Percentiles rank a stretch among this genome's conserved stretches.
Evolutionary conservation across 2,329 filamentous ascomycete genomes (phyloP).

Genomic region (Pyrenophora teres): DNA sequence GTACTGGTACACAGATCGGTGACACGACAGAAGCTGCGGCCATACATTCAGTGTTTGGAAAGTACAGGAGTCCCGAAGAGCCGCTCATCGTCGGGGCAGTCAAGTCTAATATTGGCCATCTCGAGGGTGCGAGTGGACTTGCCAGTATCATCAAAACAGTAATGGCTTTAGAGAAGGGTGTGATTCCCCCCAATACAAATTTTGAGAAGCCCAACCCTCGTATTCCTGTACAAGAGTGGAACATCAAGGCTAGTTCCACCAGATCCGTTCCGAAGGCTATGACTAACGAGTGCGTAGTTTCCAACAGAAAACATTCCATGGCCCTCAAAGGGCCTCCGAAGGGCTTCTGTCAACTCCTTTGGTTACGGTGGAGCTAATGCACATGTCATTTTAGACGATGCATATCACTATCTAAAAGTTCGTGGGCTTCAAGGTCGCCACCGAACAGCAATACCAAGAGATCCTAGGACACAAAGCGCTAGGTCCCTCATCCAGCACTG

Average conservation of each 20-base stretch:
- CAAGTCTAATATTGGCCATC: constrained; percentile 44
- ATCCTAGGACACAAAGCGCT: too few species aligned
- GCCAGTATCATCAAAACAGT: constrained; percentile 46
- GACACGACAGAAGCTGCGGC: constrained; percentile 29
- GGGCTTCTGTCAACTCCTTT: constrained; percentile 30
- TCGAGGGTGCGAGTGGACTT: constrained; percentile 46
- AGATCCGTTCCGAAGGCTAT: constrained; percentile 27
- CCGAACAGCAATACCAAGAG: too few species aligned
- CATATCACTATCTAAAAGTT: constrained; percentile 7
- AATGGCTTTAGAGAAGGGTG: constrained; percentile 46
- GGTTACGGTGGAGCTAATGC: constrained; percentile 31
- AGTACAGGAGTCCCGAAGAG: constrained; percentile 17
- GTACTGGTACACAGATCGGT: constrained; percentile 59
- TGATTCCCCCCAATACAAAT: constrained; percentile 34
- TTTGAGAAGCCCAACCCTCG: constrained; percentile 14
- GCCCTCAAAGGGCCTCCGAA: constrained; percentile 8
- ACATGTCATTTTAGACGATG: constrained; percentile 21
- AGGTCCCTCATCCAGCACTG: too few species aligned
- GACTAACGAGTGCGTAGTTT: constrained; percentile 6
- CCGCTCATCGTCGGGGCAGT: constrained; percentile 18
- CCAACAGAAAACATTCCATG: constrained; percentile 5
- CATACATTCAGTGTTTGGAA: constrained; percentile 15
- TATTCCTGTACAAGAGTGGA: constrained; percentile 5
- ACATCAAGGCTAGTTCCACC: constrained; percentile 24
- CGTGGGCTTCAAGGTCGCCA: neutral